A percentile compares a stretch with the other conserved stretches of the same genome.
These are phyloP conservation scores for Eucommia ulmoides DNA, from an alignment of 257 asterid genomes.

Conservation along the genomic window DNA sequence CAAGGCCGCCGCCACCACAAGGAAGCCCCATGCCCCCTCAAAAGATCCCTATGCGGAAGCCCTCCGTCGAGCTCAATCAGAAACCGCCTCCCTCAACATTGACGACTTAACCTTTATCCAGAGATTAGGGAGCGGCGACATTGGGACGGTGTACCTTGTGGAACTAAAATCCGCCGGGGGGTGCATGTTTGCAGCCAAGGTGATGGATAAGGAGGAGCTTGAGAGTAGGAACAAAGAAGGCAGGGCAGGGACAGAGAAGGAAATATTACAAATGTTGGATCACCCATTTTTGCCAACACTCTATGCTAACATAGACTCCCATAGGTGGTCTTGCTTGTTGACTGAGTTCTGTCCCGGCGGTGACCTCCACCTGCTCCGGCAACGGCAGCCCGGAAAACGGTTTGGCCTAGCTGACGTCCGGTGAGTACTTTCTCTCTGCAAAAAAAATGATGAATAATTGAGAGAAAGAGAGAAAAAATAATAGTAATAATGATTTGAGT, in stretches of 20 bases:
- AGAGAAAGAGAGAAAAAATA: too few species aligned
- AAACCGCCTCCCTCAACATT: conserved; percentile 16
- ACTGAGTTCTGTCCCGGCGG: conserved; percentile 83
- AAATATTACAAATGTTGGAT: conserved; percentile 59
- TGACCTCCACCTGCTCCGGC: conserved; percentile 72
- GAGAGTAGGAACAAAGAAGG: conserved; percentile 48
- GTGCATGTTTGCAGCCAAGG: conserved; percentile 54
- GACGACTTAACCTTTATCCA: conserved; percentile 41
- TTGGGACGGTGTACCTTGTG: conserved; percentile 62
- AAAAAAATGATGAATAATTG: not conserved
- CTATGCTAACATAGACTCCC: conserved; percentile 41
- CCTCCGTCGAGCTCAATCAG: conserved; percentile 13
- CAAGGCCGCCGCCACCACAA: conserved; percentile 4
- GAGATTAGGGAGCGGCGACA: conserved; percentile 72
- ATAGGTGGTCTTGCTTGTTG: conserved; percentile 58
- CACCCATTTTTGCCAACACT: conserved; percentile 78
- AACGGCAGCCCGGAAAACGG: conserved; percentile 46
- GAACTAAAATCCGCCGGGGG: conserved; percentile 43
- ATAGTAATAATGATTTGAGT: too few species aligned
- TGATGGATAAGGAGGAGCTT: conserved; percentile 74
- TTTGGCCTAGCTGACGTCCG: conserved; percentile 49
- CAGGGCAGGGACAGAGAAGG: conserved; percentile 62
- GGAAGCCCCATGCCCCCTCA: not conserved
- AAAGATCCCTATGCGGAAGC: too few species aligned
- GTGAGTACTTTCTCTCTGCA: conserved; percentile 21